Conservation (phyloP, 345 rosid species). For the Euphorbia lathyris region DNA sequence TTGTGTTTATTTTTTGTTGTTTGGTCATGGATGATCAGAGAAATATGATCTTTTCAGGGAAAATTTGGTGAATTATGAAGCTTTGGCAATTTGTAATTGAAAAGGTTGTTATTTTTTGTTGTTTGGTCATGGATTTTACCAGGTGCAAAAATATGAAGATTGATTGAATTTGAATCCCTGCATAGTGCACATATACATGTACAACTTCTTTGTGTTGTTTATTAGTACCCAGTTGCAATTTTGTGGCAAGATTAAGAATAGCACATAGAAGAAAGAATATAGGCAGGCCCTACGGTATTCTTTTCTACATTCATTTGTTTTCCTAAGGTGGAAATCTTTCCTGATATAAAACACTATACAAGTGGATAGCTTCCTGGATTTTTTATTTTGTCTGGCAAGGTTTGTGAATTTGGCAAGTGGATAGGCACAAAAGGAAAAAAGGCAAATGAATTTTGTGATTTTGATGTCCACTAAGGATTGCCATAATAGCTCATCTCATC, state of each 20-base stretch:
- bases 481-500: neutral
- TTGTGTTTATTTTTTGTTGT: neutral
- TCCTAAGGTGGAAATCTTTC: neutral
- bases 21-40: neutral
- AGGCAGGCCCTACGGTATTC: constrained; percentile 30
- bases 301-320: neutral
- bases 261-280: constrained; percentile 17
- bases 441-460: neutral
- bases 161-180: neutral
- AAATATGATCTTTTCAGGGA: neutral
- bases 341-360: neutral
- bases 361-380: neutral
- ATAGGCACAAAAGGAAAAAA: neutral
- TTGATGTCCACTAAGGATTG: neutral
- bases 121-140: too few relatives aligned
- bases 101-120: too few relatives aligned
- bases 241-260: neutral
- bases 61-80: too few relatives aligned
- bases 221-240: neutral
- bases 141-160: neutral
- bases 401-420: neutral
- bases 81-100: too few relatives aligned
- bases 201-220: neutral
- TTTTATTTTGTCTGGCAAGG: neutral
- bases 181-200: too few relatives aligned